Evolutionary conservation across 176 grass and related monocot genomes (phyloP).

Genomic region (Oryza nivara): DNA sequence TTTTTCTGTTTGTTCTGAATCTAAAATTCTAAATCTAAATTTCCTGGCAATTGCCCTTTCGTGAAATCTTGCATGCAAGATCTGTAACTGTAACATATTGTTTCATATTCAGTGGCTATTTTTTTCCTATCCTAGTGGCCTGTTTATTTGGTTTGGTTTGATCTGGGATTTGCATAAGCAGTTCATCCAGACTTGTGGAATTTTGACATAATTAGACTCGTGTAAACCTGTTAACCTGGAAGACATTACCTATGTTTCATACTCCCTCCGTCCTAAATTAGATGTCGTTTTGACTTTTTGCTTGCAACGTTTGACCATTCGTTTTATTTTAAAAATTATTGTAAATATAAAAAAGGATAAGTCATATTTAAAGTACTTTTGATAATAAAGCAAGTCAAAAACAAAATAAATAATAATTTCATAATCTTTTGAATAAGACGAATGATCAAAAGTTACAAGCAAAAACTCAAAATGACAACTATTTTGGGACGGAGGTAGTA

Average conservation of each 20-base stretch:
- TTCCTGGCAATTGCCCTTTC: background rate
- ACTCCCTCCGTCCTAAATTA: too few relatives aligned
- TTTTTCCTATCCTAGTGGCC: background rate
- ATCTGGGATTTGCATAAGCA: background rate
- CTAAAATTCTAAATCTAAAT: slow-evolving; percentile 7
- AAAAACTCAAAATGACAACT: too few relatives aligned
- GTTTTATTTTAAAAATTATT: too few relatives aligned
- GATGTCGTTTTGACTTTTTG: too few relatives aligned
- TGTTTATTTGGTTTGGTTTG: background rate
- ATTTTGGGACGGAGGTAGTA: background rate
- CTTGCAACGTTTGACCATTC: too few relatives aligned
- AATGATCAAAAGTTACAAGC: too few relatives aligned
- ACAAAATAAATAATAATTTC: too few relatives aligned
- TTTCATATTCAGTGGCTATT: background rate
- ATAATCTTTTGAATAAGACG: too few relatives aligned
- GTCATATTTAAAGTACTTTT: too few relatives aligned
- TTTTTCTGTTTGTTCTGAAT: background rate
- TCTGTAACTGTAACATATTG: background rate
- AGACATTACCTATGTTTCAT: background rate
- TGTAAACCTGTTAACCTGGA: background rate
- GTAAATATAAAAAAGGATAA: too few relatives aligned
- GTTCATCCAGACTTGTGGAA: background rate
- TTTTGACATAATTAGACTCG: background rate
- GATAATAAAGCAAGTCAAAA: too few relatives aligned
- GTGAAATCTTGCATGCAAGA: slow-evolving; percentile 21